A percentile compares a stretch with the other conserved stretches of the same genome.
Evolutionary conservation across 2,329 filamentous ascomycete genomes (phyloP).

Genomic region (Aspergillus transmontanensis): DNA sequence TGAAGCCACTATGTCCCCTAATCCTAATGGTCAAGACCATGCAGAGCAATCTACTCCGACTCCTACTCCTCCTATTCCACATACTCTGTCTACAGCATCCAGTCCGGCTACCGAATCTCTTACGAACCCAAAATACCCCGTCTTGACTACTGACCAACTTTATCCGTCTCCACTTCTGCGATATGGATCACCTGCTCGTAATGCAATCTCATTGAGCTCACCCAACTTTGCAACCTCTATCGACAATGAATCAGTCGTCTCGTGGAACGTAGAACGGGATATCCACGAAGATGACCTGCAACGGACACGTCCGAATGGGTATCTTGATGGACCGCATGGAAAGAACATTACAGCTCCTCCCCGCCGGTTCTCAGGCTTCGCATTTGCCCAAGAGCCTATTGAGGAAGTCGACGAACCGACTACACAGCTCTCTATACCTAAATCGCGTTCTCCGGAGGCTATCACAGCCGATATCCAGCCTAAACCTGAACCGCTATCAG

Average conservation of each 20-base stretch:
- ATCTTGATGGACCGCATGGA: slow-evolving; percentile 25
- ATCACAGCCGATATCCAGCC: slow-evolving; percentile 1
- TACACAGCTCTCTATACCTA: slow-evolving; percentile 13
- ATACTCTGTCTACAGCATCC: slow-evolving; percentile 35
- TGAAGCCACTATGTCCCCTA: slow-evolving; percentile 27
- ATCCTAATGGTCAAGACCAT: slow-evolving; percentile 14
- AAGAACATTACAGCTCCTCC: slow-evolving; percentile 40
- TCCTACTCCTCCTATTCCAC: slow-evolving; percentile 38
- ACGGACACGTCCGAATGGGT: slow-evolving; percentile 32
- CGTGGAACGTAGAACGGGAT: slow-evolving; percentile 39
- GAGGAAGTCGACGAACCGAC: slow-evolving; percentile 32
- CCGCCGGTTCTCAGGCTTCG: slow-evolving; percentile 36
- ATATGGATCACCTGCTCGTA: slow-evolving; percentile 14
- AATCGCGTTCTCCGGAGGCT: slow-evolving; percentile 6
- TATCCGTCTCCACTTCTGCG: slow-evolving; percentile 34
- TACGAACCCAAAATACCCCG: slow-evolving; percentile 19
- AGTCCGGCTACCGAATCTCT: slow-evolving; percentile 31
- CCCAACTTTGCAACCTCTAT: slow-evolving; percentile 26
- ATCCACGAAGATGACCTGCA: slow-evolving; percentile 39
- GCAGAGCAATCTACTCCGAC: slow-evolving; percentile 30
- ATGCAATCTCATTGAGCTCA: slow-evolving; percentile 21
- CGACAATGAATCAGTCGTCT: slow-evolving; percentile 38
- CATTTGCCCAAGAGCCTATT: slow-evolving; percentile 30
- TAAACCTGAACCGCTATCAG: slow-evolving; percentile 2
- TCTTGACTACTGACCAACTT: slow-evolving; percentile 23